Evolutionary conservation across 2,329 filamentous ascomycete genomes (phyloP), one percentile per base, ranked within the genome.

Genomic region (Thelonectria blattea): DNA sequence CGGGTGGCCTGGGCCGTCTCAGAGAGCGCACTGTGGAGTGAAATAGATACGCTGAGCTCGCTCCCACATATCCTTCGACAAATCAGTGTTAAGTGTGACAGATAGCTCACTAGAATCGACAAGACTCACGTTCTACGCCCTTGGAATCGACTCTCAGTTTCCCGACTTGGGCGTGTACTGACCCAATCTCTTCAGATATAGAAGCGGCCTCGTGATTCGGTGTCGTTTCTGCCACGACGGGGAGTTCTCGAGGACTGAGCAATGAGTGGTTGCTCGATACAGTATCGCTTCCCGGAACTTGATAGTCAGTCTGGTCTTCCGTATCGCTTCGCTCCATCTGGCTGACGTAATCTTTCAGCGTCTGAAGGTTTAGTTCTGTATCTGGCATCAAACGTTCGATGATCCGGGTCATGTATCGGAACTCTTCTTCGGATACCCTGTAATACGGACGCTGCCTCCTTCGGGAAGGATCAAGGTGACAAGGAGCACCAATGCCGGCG

Each of bases 331-430:
- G 57, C 8, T 22, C 53, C 24, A 60, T 6, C 1, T 24, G 45
- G 9, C 46, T 22, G 6, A 43, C 58, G 15, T 48, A 60, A 9
- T 47, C 24, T 30, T 57, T 60, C 8, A 60, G 45, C 2, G 55
- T 60, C 5, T 56, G 53, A 1, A 60, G 58, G 42, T 57, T 60
- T 3, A 60, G 42, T 5, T 60, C 58, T 4, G 58, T 60, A 20
- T 57, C 27, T 30, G 58, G 58, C 18, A 60, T 48, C 2, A 57
- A 60, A 45, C 57, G 53, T 32, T 60, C 58, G n/a, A 60, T 55
- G 14, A 57, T 57, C 8, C 52, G 58, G n/a, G 58, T 57, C 58
- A 60, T 60, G n/a, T 51, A 60, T 14, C 58, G 58, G 15, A 60
- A 60, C 18, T 60, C 58, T 22, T 60, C 58, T 11, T 60, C 58